Base-by-base conservation (phyloP, 2,329 filamentous ascomycete genomes). In the Calonectria hongkongensis region DNA sequence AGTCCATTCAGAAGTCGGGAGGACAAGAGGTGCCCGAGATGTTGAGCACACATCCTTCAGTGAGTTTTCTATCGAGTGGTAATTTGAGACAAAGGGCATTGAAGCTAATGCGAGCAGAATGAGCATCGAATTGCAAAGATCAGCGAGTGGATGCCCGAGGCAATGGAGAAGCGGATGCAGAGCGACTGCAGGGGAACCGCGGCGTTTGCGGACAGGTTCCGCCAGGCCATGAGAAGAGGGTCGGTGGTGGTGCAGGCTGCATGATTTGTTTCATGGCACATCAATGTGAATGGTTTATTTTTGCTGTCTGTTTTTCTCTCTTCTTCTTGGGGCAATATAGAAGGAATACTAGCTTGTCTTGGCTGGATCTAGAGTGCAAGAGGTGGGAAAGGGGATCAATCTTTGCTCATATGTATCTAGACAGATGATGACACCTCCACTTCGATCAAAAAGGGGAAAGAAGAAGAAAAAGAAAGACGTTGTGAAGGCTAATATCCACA, bases 31-130 rank as follows among this genome's bases (percentile, higher is more conserved):
- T 90, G 41, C 94, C 94, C 1, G 92, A 95, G 83, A 92, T 94
- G 85, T 84, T 95, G 78, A 94, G 91, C 79, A 96, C 94, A 7
- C 94, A 96, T 85, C 94, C 94, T 43, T 93, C 92, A 74, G 90
- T 92, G 85, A 72, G 89, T 85, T n/a, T 28, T 36, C n/a, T 68
- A 18, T 63, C 47, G 4, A n/a, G 18, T 43, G 51, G 9, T 21
- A 5, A 5, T 28, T 15, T 25, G 8, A 1, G 33, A 18, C 30
- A 16, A 1, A 15, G 13, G 15, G 21, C 0, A n/a, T n/a, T 16
- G 47, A 73, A 45, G 71, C 45, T 47, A 65, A 43, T 7, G 33
- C 28, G 9, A 41, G 41, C 73, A 91, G 85, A 92, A 92, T 76
- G 87, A 90, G 70, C 90, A 90, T 71, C 86, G 94, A 27, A 89